phyloP scores from a whole-genome alignment of 768 basidiomycete genomes.

The Panaeolus papilionaceus region DNA sequence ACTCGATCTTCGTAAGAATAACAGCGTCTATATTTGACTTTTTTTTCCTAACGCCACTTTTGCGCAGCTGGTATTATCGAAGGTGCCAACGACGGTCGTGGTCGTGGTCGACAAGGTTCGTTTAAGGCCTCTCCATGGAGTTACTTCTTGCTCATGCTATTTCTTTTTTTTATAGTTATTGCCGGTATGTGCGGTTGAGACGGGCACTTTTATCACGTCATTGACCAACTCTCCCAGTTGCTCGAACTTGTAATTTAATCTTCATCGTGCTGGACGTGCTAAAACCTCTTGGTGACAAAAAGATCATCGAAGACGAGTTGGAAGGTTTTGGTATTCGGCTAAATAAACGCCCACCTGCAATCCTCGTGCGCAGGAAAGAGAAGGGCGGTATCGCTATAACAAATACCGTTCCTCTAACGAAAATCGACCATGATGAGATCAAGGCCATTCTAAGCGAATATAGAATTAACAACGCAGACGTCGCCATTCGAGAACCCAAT shows the following conservation, averaged over 20 bases:
- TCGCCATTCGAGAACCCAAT: constrained; percentile 91
- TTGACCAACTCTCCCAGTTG: constrained; percentile 59
- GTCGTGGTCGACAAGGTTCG: constrained; percentile 92
- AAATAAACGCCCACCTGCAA: constrained; percentile 93
- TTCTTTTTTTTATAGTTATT: constrained; percentile 55
- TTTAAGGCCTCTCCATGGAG: constrained; percentile 22
- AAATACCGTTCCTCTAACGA: constrained; percentile 95
- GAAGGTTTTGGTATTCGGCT: constrained; percentile 98
- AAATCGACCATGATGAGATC: constrained; percentile 95
- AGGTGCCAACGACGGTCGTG: constrained; percentile 95
- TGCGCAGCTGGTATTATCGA: constrained; percentile 92
- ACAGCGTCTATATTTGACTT: constrained; percentile 1
- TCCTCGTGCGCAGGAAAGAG: constrained; percentile 85
- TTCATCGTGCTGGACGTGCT: constrained; percentile 98
- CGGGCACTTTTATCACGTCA: constrained; percentile 1
- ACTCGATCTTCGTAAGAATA: constrained; percentile 79
- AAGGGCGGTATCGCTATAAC: constrained; percentile 95
- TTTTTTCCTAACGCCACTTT: constrained; percentile 10
- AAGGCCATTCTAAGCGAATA: constrained; percentile 96
- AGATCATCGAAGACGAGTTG: constrained; percentile 87
- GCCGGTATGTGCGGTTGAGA: constrained; percentile 59
- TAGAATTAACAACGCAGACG: constrained; percentile 85
- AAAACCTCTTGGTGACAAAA: constrained; percentile 97
- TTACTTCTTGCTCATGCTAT: neutral
- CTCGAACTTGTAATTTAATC: constrained; percentile 96